Evolutionary conservation across 2,329 filamentous ascomycete species (phyloP), one percentile per base, ranked within the genome.

Genomic region (Davidsoniella eucalypti): DNA sequence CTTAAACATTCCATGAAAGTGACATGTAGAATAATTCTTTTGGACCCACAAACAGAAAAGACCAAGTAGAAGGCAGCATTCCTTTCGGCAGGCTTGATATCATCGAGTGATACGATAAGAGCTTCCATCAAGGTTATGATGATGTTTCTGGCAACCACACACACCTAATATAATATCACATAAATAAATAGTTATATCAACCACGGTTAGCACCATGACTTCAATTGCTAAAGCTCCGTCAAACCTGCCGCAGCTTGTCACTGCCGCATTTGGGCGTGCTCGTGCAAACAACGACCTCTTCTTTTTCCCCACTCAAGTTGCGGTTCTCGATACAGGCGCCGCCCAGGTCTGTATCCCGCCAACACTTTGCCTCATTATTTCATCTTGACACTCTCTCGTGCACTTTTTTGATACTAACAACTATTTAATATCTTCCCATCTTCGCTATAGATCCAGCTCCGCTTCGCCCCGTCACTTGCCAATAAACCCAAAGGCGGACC

Each of bases 401-500:
- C 14, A 18, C 5, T n/a, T 9, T 10, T n/a, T 9, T 12, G 21
- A 4, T 12, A 29, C 9, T 45, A 6, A 8, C 37, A 16, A 16
- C 23, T 37, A 14, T 21, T 10, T 5, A 23, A 23, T 23, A 23
- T 16, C 25, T 18, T 8, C 16, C 43, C 33, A 16, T 21, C 41
- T 8, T 12, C 33, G 16, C n/a, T 18, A 4, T 21, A 84, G 80
- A 84, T 85, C 59, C 82, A 87, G 64, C 66, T 87, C 2, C 79
- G 82, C 47, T 86, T 77, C 67, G 82, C 80, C 7, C 80, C 80
- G 0, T 65, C 80, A 0, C 69, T 87, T 4, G 78, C 78, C 44
- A 75, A 75, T 58, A 86, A 86, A 58, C 80, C 82, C 4, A 76
- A 71, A 57, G 65, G 57, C 2, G 29, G 29, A 3, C 59, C 64